Percentiles rank a stretch among this genome's conserved stretches.
Evolutionary conservation across 768 basidiomycete genomes (phyloP).

Genomic region (Fistulinella prunicolor): DNA sequence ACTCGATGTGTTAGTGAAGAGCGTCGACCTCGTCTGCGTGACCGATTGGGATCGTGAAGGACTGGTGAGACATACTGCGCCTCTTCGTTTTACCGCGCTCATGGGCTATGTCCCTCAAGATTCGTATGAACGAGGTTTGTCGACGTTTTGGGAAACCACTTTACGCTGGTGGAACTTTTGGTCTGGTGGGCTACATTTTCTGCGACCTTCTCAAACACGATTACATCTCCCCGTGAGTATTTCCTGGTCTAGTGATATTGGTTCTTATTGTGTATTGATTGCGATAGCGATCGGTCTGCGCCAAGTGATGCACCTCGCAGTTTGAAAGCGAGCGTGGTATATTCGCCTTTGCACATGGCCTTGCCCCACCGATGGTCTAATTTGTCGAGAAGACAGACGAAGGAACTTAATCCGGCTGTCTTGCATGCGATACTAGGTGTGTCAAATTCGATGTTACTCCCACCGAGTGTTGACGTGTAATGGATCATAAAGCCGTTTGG

Average conservation of each 20-base stretch:
- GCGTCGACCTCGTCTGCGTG: slow-evolving; percentile 82
- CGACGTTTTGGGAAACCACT: slow-evolving; percentile 72
- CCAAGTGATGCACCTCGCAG: slow-evolving; percentile 57
- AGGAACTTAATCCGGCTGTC: slow-evolving; percentile 74
- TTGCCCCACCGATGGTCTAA: slow-evolving; percentile 66
- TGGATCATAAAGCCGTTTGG: slow-evolving; percentile 62
- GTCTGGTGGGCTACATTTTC: slow-evolving; percentile 90
- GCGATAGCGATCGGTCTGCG: slow-evolving; percentile 58
- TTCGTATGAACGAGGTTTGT: slow-evolving; percentile 76
- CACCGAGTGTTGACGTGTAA: slow-evolving; percentile 13
- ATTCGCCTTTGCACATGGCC: slow-evolving; percentile 60
- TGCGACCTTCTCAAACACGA: slow-evolving; percentile 88
- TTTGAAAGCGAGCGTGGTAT: slow-evolving; percentile 58
- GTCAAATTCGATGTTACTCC: slow-evolving; percentile 6
- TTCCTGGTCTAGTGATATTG: neutral
- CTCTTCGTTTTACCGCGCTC: slow-evolving; percentile 1
- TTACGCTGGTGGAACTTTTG: slow-evolving; percentile 91
- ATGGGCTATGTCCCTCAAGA: slow-evolving; percentile 41
- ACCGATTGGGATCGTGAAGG: slow-evolving; percentile 73
- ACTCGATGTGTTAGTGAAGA: slow-evolving; percentile 57
- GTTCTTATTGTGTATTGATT: slow-evolving; percentile 6
- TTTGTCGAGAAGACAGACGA: slow-evolving; percentile 73
- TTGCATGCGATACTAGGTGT: slow-evolving; percentile 73
- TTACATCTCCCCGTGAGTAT: slow-evolving; percentile 76
- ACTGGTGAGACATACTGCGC: slow-evolving; percentile 51